A percentile compares a stretch with the other conserved stretches of the same genome.
Conservation (phyloP, 2,329 filamentous ascomycete genomes). For the Blumeriella jaapii region DNA sequence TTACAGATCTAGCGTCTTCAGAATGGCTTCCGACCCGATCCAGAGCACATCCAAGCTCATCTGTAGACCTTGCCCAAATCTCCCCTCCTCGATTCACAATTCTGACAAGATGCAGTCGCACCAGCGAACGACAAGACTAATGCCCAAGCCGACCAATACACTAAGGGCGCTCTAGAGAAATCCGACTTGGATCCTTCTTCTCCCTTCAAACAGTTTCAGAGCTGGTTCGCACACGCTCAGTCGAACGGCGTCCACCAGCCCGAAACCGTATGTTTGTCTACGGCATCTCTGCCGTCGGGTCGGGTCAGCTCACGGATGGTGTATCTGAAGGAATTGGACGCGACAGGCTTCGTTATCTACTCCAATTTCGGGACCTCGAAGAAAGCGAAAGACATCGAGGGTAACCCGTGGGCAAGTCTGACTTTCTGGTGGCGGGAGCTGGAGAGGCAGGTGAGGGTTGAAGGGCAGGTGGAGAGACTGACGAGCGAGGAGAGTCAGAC, state of each 20-base stretch:
- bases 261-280: slow-evolving; percentile 81
- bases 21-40: slow-evolving; percentile 24
- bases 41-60: slow-evolving; percentile 24
- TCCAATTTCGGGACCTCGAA: slow-evolving; percentile 76
- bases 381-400: slow-evolving; percentile 54
- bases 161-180: slow-evolving; percentile 48
- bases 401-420: slow-evolving; percentile 68
- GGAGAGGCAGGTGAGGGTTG: slow-evolving; percentile 84
- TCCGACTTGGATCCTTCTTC: slow-evolving; percentile 45
- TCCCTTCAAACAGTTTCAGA: slow-evolving; percentile 76
- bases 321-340: slow-evolving; percentile 90
- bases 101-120: slow-evolving; percentile 36
- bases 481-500: slow-evolving; percentile 57
- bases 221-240: slow-evolving; percentile 74
- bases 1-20: slow-evolving; percentile 12
- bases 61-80: slow-evolving; percentile 15
- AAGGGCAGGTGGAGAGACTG: slow-evolving; percentile 62
- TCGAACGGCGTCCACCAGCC: slow-evolving; percentile 52
- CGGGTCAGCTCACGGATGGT: slow-evolving; percentile 77
- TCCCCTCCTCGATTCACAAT: neutral
- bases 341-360: slow-evolving; percentile 77
- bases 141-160: slow-evolving; percentile 67
- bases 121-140: slow-evolving; percentile 47
- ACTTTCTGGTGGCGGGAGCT: slow-evolving; percentile 84
- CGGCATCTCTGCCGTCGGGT: slow-evolving; percentile 71